Evolutionary conservation across 192 early-diverging fungal genomes (phyloP).

Genomic region (Coemansia sp.): DNA sequence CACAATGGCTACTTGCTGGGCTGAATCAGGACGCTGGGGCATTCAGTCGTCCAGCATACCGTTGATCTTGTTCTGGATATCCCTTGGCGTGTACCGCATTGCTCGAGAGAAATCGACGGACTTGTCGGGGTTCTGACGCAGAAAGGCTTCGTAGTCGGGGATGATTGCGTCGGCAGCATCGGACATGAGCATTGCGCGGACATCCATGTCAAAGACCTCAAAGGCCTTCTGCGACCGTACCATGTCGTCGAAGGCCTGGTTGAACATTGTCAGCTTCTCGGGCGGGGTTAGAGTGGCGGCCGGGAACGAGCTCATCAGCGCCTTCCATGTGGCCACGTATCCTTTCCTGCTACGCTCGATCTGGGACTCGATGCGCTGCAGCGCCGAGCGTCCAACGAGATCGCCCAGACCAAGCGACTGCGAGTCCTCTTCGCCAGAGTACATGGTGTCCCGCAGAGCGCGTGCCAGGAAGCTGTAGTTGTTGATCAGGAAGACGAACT

Average conservation of each 20-base stretch:
- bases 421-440: conserved; percentile 44
- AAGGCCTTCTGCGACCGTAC: conserved; percentile 46
- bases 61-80: conserved; percentile 43
- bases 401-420: conserved; percentile 51
- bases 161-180: conserved; percentile 46
- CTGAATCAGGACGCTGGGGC: too few relatives aligned
- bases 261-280: conserved; percentile 51
- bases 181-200: conserved; percentile 42
- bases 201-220: conserved; percentile 49
- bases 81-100: conserved; percentile 51
- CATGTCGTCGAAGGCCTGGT: conserved; percentile 53
- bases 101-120: conserved; percentile 47
- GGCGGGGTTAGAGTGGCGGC: conserved; percentile 42
- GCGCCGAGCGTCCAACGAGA: conserved; percentile 45
- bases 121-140: conserved; percentile 50
- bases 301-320: conserved; percentile 51
- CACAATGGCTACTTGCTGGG: too few relatives aligned
- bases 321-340: conserved; percentile 50
- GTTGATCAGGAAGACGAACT: conserved; percentile 53
- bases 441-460: conserved; percentile 48
- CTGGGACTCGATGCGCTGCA: conserved; percentile 39
- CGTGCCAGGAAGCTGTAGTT: conserved; percentile 52
- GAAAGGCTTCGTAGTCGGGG: conserved; percentile 45
- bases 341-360: conserved; percentile 53
- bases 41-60: conserved; percentile 46